Conservation (phyloP, 306 rosid genomes). For the Citrullus amarus region DNA sequence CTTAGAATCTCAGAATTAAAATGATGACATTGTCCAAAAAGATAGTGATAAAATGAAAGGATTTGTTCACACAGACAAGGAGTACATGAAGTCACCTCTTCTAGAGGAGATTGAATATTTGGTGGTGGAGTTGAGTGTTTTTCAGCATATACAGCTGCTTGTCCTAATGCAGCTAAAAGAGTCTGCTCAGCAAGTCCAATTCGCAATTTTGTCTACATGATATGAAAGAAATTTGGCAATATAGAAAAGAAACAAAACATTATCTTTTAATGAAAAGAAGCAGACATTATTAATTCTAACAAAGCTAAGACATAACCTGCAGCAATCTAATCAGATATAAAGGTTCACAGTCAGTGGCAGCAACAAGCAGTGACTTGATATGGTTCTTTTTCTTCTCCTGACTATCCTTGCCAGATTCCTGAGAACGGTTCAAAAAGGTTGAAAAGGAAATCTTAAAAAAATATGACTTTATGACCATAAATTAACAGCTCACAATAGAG, state of each 20-base stretch:
- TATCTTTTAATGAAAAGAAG: not conserved
- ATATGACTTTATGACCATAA: not conserved
- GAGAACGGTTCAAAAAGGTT: conserved; percentile 12
- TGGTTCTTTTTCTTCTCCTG: conserved; percentile 85
- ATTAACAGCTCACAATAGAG: not conserved
- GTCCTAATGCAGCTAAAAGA: conserved; percentile 84
- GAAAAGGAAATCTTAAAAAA: not conserved
- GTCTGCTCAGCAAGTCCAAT: conserved; percentile 88
- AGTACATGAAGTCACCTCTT: conserved; percentile 45
- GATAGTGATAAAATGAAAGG: not conserved
- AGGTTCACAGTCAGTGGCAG: conserved; percentile 92
- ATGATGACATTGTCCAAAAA: not conserved
- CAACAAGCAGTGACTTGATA: conserved; percentile 78
- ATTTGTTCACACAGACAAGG: conserved; percentile 10
- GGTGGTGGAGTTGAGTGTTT: conserved; percentile 59
- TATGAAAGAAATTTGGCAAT: conserved; percentile 12
- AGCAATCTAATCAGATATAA: conserved; percentile 68
- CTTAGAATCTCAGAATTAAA: not conserved
- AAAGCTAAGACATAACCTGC: conserved; percentile 46
- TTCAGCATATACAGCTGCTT: conserved; percentile 72
- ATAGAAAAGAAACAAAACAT: conserved; percentile 6
- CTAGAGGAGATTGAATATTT: conserved; percentile 55
- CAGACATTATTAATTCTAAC: conserved; percentile 9
- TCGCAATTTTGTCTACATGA: conserved; percentile 59
- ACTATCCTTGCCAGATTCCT: conserved; percentile 97